Base-by-base conservation (phyloP, 23 red algal species). In the Cyanidium caldarium region DNA sequence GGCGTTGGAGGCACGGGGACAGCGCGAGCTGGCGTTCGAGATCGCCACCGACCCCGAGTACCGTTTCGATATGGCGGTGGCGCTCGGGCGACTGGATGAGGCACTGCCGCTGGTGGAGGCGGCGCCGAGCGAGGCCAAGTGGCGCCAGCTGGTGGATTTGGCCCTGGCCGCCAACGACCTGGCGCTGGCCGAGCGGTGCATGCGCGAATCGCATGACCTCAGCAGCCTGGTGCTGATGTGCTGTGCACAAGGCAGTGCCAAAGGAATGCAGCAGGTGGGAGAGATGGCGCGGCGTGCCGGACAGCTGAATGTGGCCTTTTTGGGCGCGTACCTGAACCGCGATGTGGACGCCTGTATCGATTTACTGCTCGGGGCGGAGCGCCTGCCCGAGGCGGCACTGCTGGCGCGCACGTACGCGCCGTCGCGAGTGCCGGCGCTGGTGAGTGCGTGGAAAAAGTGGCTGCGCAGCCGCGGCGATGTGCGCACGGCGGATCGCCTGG, bases 41-140 rank as follows among this genome's bases (percentile, higher is more conserved):
- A 65, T 95, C 5, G 90, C 90, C 0, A 95, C 90, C 14, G 90
- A 95, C 70, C 73, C 84, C 1, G 90, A 95, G 38, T 95, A 95
- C 34, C 74, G 90, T 57, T 95, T 83, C 45, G 90, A 95, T 46
- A 56, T 95, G 28, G 90, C 90, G 2, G 72, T 95, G 5, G 58
- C 67, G 25, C 70, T 95, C 21, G 80, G 79, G 3, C 74, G 81
- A 20, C 66, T 95, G 25, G 80, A 95, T 42, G 23, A 87, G 14
- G 90, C 90, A 23, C 80, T 77, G 33, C 57, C 73, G 7, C 87
- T 95, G 68, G 90, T 82, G 14, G 46, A 80, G 21, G 57, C 83
- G 7, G 61, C 66, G 43, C 90, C 90, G 21, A 76, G 73, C 34
- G 83, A 87, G 74, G 44, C 85, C 28, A 86, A 87, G 67, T 95